These are phyloP conservation scores for Nakazawaea siamensis DNA, from an alignment of 805 yeast species.

Conservation along the genomic window DNA sequence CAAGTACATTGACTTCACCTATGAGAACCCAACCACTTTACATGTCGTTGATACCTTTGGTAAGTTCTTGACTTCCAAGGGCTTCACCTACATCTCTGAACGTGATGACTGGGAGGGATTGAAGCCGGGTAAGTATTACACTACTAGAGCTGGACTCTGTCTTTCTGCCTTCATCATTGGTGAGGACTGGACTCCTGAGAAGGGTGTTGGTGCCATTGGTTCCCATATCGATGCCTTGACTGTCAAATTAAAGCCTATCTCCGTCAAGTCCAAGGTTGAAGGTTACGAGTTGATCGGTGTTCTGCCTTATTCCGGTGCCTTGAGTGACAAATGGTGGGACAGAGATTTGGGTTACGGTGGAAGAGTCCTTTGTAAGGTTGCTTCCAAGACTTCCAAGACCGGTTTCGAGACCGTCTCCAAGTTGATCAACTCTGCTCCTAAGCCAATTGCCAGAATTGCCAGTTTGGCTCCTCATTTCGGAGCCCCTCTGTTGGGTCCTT, in stretches of 20 bases:
- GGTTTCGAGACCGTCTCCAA: constrained; percentile 18
- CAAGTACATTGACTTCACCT: constrained; percentile 65
- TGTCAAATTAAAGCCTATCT: constrained; percentile 62
- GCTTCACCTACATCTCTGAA: constrained; percentile 62
- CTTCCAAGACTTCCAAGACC: constrained; percentile 18
- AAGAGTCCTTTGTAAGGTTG: constrained; percentile 46
- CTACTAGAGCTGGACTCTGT: constrained; percentile 60
- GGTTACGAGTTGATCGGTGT: constrained; percentile 77
- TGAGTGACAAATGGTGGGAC: constrained; percentile 66
- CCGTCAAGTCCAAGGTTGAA: constrained; percentile 51
- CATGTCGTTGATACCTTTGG: constrained; percentile 57
- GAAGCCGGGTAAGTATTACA: constrained; percentile 50
- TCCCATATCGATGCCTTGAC: constrained; percentile 73
- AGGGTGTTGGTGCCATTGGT: constrained; percentile 65
- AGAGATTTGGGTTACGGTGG: constrained; percentile 86
- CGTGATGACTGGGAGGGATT: constrained; percentile 43
- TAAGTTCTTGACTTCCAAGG: constrained; percentile 40
- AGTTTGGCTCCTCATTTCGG: constrained; percentile 88
- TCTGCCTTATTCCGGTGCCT: constrained; percentile 76
- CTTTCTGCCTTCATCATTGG: constrained; percentile 69
- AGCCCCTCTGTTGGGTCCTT: constrained; percentile 55
- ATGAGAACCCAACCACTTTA: constrained; percentile 63
- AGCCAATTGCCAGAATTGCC: constrained; percentile 75
- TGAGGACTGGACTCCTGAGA: constrained; percentile 50
- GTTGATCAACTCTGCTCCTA: constrained; percentile 51